Evolutionary conservation across 1,284 basidiomycete genomes (phyloP).

Genomic region (Microbotryum intermedium): DNA sequence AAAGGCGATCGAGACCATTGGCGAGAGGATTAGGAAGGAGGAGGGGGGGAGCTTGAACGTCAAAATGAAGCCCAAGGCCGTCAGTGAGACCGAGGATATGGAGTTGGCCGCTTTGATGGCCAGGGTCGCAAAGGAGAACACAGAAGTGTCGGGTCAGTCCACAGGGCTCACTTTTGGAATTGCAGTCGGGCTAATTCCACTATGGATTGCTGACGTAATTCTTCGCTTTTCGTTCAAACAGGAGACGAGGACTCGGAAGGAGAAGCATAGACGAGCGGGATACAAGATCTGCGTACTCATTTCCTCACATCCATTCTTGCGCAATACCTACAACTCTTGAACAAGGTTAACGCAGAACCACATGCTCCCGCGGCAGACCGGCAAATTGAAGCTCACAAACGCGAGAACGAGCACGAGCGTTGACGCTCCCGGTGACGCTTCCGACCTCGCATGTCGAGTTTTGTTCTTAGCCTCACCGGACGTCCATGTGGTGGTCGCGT

Average conservation of each 20-base stretch:
- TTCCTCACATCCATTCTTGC: background rate
- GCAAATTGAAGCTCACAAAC: too few species aligned
- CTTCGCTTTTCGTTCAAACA: background rate
- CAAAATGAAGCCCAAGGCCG: slow-evolving; percentile 99
- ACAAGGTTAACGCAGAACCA: too few species aligned
- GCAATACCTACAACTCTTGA: background rate
- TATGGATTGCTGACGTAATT: background rate
- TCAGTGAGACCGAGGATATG: slow-evolving; percentile 92
- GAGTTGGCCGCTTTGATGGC: slow-evolving; percentile 92
- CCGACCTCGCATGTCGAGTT: too few species aligned
- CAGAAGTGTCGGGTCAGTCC: slow-evolving; percentile 67
- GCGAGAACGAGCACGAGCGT: too few species aligned
- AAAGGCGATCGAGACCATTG: slow-evolving; percentile 84
- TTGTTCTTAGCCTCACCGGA: too few species aligned
- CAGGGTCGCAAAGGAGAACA: slow-evolving; percentile 81
- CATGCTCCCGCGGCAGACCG: too few species aligned
- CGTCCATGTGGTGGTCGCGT: too few species aligned
- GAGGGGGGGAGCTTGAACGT: slow-evolving; percentile 73
- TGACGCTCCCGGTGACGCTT: too few species aligned
- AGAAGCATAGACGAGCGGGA: slow-evolving; percentile 4
- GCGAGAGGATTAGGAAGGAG: slow-evolving; percentile 68
- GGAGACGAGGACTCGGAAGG: slow-evolving; percentile 28
- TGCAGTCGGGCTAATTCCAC: background rate
- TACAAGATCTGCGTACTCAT: background rate
- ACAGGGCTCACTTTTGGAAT: background rate